Conservation (phyloP, 345 rosid species). For the Sisymbrium irio region DNA sequence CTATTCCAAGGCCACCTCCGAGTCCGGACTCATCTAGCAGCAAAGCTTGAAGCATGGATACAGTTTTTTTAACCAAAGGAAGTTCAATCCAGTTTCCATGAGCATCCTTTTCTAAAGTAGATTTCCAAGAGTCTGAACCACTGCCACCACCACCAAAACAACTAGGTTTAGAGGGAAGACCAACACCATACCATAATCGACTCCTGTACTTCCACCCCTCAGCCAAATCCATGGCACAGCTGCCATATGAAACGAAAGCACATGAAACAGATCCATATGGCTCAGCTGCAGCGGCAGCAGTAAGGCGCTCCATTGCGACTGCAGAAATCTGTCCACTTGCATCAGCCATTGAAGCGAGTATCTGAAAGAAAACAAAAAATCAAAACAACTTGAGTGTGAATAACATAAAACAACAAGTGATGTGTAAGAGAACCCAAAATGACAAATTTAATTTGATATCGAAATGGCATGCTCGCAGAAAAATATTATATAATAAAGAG, state of each 20-base stretch:
- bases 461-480: conserved; percentile 16
- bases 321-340: conserved; percentile 91
- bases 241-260: conserved; percentile 98
- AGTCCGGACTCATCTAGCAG: conserved; percentile 94
- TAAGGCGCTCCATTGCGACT: conserved; percentile 86
- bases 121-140: conserved; percentile 88
- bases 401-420: conserved; percentile 14
- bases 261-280: conserved; percentile 96
- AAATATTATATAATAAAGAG: too few relatives aligned
- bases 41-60: conserved; percentile 95
- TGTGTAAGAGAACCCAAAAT: background rate
- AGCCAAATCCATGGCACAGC: conserved; percentile 87
- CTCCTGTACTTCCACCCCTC: conserved; percentile 99
- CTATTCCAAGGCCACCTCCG: conserved; percentile 99
- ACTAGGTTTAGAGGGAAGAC: conserved; percentile 60
- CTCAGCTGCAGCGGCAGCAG: conserved; percentile 97
- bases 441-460: background rate
- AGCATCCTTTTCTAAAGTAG: conserved; percentile 81
- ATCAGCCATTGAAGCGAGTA: conserved; percentile 99
- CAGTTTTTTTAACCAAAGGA: conserved; percentile 88
- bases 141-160: conserved; percentile 90
- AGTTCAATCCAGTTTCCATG: conserved; percentile 98
- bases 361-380: conserved; percentile 42
- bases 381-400: conserved; percentile 16
- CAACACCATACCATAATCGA: conserved; percentile 96